Conservation (phyloP, 1,284 basidiomycete genomes). For the Erythrobasidium hasegawianum region DNA sequence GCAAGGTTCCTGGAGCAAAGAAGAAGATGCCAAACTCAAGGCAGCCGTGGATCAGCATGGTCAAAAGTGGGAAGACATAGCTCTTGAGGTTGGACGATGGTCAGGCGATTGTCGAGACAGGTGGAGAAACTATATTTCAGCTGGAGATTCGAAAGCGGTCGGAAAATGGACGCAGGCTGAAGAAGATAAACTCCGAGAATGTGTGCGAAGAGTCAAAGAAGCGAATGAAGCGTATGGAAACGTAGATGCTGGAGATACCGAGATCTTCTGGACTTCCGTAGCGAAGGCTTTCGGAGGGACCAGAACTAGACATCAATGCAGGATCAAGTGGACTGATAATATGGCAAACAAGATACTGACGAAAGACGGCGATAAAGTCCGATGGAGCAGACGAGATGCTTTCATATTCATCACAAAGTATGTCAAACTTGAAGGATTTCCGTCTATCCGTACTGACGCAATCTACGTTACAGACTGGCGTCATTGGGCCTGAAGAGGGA, state of each 20-base stretch:
- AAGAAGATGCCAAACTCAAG: slow-evolving; percentile 64
- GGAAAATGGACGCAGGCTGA: slow-evolving; percentile 38
- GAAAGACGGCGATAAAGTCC: slow-evolving; percentile 61
- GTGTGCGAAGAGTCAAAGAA: slow-evolving; percentile 1
- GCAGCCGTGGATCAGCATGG: slow-evolving; percentile 66
- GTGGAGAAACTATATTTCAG: slow-evolving; percentile 63
- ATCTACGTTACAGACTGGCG: slow-evolving; percentile 28
- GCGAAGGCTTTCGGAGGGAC: slow-evolving; percentile 68
- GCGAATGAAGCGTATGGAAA: background rate
- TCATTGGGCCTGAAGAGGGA: slow-evolving; percentile 27
- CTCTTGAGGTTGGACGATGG: slow-evolving; percentile 63
- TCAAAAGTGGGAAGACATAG: slow-evolving; percentile 73
- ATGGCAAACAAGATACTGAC: slow-evolving; percentile 61
- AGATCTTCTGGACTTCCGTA: slow-evolving; percentile 74
- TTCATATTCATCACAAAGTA: slow-evolving; percentile 76
- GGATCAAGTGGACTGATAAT: slow-evolving; percentile 63
- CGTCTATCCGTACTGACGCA: background rate
- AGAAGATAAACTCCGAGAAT: slow-evolving; percentile 39
- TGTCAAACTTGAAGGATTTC: slow-evolving; percentile 39
- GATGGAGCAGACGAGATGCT: slow-evolving; percentile 70
- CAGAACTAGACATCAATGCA: slow-evolving; percentile 71
- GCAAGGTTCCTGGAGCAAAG: slow-evolving; percentile 65
- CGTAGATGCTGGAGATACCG: slow-evolving; percentile 59
- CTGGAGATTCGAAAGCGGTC: slow-evolving; percentile 54
- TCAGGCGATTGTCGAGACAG: slow-evolving; percentile 76